Evolutionary conservation across 192 early-diverging fungal species (phyloP).

Genomic region (Podila horticola): DNA sequence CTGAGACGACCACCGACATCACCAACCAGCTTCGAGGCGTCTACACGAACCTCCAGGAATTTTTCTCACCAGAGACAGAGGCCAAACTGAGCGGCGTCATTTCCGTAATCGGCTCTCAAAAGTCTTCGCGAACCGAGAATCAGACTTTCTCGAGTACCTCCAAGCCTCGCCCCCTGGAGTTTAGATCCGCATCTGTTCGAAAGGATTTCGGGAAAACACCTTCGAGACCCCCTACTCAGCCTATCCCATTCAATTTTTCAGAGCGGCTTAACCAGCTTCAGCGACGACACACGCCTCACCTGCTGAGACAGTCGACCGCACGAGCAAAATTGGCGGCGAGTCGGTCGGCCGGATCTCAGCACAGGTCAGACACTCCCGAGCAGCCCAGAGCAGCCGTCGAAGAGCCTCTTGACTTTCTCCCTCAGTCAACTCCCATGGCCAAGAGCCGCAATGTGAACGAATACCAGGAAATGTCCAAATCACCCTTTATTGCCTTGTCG

Average conservation of each 20-base stretch:
- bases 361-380: background rate
- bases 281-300: conserved; percentile 1
- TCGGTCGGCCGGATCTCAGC: background rate
- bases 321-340: background rate
- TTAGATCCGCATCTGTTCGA: conserved; percentile 15
- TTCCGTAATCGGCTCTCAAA: conserved; percentile 27
- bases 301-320: background rate
- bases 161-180: conserved; percentile 19
- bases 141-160: conserved; percentile 3
- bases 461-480: conserved; percentile 32
- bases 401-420: background rate
- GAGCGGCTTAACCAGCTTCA: conserved; percentile 16
- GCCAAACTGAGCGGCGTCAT: conserved; percentile 31
- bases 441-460: conserved; percentile 15
- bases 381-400: background rate
- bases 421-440: conserved; percentile 2
- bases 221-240: conserved; percentile 10
- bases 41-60: conserved; percentile 35
- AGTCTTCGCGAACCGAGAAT: conserved; percentile 1
- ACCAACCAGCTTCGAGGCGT: conserved; percentile 33
- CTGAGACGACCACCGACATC: conserved; percentile 23
- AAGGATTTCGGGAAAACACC: conserved; percentile 10
- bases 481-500: conserved; percentile 23
- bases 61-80: conserved; percentile 45
- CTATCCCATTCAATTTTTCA: conserved; percentile 17